These are phyloP conservation scores for Rhodotorula sp. DNA, from an alignment of 1,284 basidiomycete genomes.

Conservation along the genomic window DNA sequence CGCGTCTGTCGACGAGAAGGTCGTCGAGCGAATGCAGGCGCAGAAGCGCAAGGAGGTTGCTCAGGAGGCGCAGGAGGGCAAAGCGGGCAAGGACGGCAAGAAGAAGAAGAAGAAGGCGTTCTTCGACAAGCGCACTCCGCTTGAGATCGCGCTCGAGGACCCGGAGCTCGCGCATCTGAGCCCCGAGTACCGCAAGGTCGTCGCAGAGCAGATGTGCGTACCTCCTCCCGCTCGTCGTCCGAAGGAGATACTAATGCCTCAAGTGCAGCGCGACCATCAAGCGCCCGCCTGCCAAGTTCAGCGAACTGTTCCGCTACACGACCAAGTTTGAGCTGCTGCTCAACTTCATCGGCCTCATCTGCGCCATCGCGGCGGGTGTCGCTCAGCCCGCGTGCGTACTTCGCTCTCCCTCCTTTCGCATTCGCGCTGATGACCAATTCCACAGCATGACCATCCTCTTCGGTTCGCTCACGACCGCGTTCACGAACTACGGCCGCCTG, in stretches of 20 bases:
- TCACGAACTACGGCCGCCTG: not conserved
- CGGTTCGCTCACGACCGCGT: constrained; percentile 48
- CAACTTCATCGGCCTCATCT: constrained; percentile 41
- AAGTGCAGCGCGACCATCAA: constrained; percentile 7
- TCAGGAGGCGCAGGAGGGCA: not conserved
- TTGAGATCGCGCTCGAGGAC: constrained; percentile 30
- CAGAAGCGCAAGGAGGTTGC: not conserved
- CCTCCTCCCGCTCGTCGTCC: not conserved
- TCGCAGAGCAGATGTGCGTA: constrained; percentile 40
- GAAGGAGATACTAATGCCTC: not conserved
- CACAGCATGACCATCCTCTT: constrained; percentile 17
- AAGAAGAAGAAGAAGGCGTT: constrained; percentile 7
- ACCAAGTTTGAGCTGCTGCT: constrained; percentile 40
- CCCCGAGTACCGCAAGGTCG: constrained; percentile 30
- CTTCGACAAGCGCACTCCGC: constrained; percentile 10
- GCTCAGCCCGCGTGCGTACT: constrained; percentile 9
- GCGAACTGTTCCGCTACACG: constrained; percentile 30
- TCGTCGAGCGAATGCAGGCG: not conserved
- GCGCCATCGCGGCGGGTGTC: constrained; percentile 26
- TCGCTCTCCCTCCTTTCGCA: not conserved
- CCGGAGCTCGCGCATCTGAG: constrained; percentile 32
- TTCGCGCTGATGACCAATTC: not conserved
- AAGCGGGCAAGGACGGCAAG: constrained; percentile 2
- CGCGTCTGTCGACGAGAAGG: constrained; percentile 14
- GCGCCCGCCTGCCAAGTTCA: constrained; percentile 18